Conservation (phyloP, 257 asterid species). For the Avicennia marina region DNA sequence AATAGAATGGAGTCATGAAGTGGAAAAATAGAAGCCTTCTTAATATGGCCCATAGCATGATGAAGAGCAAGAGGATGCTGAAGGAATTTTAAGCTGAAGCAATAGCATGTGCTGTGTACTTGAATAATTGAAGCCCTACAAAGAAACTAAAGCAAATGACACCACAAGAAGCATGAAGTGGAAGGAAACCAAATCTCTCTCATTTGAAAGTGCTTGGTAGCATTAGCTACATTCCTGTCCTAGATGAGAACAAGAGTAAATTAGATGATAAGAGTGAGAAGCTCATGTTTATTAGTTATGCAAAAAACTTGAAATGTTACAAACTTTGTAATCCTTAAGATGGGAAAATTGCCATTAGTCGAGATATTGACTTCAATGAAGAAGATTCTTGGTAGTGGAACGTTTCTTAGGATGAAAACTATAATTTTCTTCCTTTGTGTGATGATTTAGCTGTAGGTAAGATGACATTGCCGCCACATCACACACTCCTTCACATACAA, state of each 20-base stretch:
- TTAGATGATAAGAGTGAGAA: background rate
- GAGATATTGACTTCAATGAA: no score
- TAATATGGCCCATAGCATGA: background rate
- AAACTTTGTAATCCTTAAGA: no score
- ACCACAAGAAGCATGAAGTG: slow-evolving; percentile 5
- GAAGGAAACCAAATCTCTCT: background rate
- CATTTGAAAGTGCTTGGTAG: background rate
- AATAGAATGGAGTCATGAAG: background rate
- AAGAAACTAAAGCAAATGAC: background rate
- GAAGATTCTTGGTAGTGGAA: no score
- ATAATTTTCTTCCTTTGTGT: no score
- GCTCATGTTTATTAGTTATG: background rate
- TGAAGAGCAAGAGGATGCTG: background rate
- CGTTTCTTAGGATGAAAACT: no score
- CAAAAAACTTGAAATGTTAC: background rate
- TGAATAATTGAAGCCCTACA: background rate
- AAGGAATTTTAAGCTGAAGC: background rate
- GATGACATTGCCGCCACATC: no score
- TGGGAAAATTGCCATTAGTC: no score
- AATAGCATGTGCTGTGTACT: background rate
- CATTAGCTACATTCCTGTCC: background rate
- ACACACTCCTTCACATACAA: no score
- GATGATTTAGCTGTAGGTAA: no score
- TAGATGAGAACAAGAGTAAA: background rate
- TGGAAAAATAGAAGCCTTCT: background rate